A percentile compares a stretch with the other conserved stretches of the same genome.
Evolutionary conservation across 805 yeast species (phyloP).

Genomic region (Pichia rugopelliculosa): DNA sequence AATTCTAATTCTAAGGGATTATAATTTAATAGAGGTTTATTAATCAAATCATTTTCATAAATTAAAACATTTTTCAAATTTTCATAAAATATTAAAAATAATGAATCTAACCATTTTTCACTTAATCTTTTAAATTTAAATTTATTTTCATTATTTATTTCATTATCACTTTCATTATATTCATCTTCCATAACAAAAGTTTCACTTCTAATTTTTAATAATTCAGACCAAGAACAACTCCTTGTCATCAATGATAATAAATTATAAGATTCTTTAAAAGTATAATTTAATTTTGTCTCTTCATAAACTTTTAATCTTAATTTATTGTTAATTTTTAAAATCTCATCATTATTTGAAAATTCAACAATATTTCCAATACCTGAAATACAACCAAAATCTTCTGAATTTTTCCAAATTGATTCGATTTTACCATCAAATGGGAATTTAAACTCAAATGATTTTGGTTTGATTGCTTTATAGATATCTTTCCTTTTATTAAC

Average conservation of each 20-base stretch:
- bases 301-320: conserved; percentile 41
- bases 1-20: conserved; percentile 72
- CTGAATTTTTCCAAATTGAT: conserved; percentile 39
- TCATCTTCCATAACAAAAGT: conserved; percentile 81
- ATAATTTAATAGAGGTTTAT: conserved; percentile 31
- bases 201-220: conserved; percentile 56
- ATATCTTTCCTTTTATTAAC: conserved; percentile 39
- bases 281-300: conserved; percentile 43
- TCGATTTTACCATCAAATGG: conserved; percentile 49
- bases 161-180: conserved; percentile 26
- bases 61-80: conserved; percentile 75
- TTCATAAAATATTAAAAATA: conserved; percentile 59
- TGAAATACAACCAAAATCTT: conserved; percentile 26
- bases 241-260: conserved; percentile 62
- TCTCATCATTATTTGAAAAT: conserved; percentile 27
- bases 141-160: conserved; percentile 14
- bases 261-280: conserved; percentile 57
- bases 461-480: conserved; percentile 36
- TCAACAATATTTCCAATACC: conserved; percentile 30
- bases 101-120: conserved; percentile 67
- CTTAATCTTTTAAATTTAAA: conserved; percentile 46
- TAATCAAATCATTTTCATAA: conserved; percentile 28
- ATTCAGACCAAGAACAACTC: conserved; percentile 74
- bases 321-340: conserved; percentile 38
- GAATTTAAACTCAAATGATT: conserved; percentile 38